Base-by-base conservation (phyloP, 768 basidiomycete genomes). In the Naganishia onofrii region DNA sequence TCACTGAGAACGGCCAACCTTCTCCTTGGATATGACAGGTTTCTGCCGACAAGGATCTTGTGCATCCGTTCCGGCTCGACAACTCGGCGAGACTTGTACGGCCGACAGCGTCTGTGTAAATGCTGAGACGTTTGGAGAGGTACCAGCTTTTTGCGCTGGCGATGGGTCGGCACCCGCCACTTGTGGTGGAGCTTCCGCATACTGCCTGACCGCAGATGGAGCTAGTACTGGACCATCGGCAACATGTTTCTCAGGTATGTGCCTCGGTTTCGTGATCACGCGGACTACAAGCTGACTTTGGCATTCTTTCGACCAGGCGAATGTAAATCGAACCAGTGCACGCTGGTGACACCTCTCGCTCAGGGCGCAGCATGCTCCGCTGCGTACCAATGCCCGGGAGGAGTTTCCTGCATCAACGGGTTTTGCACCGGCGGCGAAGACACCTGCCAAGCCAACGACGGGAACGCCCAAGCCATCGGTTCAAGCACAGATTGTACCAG, bases 401-500 rank as follows among this genome's bases (percentile, higher is more conserved):
- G 29, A 4, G 15, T 26, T 10, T 46, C 28, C 23, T 63, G 60
- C 29, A 2, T 3, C 8, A 34, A 17, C 15, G 38, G 36, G 2
- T 13, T 42, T 12, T 63, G 60, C 26, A 63, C 36, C 12, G 60
- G 23, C 9, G 36, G 9, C 17, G 67, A 55, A 38, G 54, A 23
- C 19, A 54, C 28, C 21, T 68, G 67, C 28, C 7, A 52, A 5
- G 52, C 67, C 2, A 36, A 21, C 7, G 67, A 68, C 34, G 54
- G 54, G 26, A 63, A 63, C 26, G 8, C 38, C 7, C 60, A 44
- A 44, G 10, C 2, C 1, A 63, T 63, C 19, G 54, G 38, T 13
- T 4, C 9, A 10, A 54, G 67, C 34, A 29, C 31, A 32, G 52
- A 68, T 23, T 56, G 67, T 10, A 44, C 53, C 32, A 68, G 51